Conservation (phyloP, 768 basidiomycete species). For the Hygrophorus pudorinus region DNA sequence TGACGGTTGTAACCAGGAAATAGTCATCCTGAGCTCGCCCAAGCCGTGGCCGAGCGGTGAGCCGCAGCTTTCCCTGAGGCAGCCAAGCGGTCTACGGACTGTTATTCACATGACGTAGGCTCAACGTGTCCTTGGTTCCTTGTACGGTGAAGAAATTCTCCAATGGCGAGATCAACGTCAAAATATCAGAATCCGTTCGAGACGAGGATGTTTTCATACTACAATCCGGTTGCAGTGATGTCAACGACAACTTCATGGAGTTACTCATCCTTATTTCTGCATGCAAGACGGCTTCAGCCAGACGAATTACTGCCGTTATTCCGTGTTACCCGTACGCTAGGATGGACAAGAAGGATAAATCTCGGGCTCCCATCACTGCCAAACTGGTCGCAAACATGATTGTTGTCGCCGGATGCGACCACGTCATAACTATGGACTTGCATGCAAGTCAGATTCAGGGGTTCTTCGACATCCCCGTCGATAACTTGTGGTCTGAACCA, state of each 20-base stretch:
- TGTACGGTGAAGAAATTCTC: conserved; percentile 86
- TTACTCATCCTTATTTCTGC: conserved; percentile 97
- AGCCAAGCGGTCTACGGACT: conserved; percentile 36
- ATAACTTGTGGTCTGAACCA: conserved; percentile 95
- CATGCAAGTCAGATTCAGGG: conserved; percentile 98
- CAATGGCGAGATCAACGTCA: conserved; percentile 92
- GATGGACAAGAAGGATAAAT: conserved; percentile 98
- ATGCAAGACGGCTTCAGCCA: conserved; percentile 92
- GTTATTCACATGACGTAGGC: conserved; percentile 49
- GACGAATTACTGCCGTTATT: conserved; percentile 94
- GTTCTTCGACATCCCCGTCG: conserved; percentile 97
- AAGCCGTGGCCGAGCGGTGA: conserved; percentile 93
- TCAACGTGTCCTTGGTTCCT: conserved; percentile 79
- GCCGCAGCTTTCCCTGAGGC: conserved; percentile 42
- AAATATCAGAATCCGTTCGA: conserved; percentile 89
- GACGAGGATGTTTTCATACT: conserved; percentile 99
- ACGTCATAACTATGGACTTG: conserved; percentile 98
- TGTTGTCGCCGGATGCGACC: conserved; percentile 92
- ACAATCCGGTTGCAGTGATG: conserved; percentile 82
- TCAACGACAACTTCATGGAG: conserved; percentile 97
- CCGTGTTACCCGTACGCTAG: conserved; percentile 96
- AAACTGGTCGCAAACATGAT: conserved; percentile 99
- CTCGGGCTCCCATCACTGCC: conserved; percentile 92
- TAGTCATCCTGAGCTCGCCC: conserved; percentile 96
- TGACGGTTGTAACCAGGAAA: conserved; percentile 53